Percentiles rank a stretch among this genome's conserved stretches.
These are phyloP conservation scores for Phyllostachys edulis DNA, from an alignment of 176 grass and related monocot species.

Conservation along the genomic window DNA sequence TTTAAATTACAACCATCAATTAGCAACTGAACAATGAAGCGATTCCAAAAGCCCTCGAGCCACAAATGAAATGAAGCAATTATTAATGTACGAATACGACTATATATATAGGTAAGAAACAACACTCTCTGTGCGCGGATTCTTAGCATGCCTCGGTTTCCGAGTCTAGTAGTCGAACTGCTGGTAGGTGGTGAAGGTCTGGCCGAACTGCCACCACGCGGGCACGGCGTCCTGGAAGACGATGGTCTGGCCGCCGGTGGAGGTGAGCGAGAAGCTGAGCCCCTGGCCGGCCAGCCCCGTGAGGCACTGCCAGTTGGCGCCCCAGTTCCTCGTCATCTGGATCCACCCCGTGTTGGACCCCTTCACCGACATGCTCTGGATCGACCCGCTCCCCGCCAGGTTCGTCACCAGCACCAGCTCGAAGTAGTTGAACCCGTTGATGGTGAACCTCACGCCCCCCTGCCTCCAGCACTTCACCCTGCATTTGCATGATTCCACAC, in stretches of 20 bases:
- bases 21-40: neutral
- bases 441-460: slow-evolving; percentile 42
- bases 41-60: neutral
- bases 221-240: slow-evolving; percentile 32
- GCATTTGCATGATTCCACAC: neutral
- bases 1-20: neutral
- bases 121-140: too few relatives aligned
- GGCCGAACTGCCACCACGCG: slow-evolving; percentile 48
- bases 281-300: neutral
- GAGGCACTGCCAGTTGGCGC: slow-evolving; percentile 42
- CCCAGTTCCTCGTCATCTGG: slow-evolving; percentile 49
- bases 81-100: too few relatives aligned
- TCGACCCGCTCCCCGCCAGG: slow-evolving; percentile 35
- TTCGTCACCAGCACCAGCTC: slow-evolving; percentile 52
- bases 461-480: slow-evolving; percentile 41
- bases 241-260: slow-evolving; percentile 37
- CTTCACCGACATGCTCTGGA: slow-evolving; percentile 27
- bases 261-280: slow-evolving; percentile 47
- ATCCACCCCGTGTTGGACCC: slow-evolving; percentile 32
- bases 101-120: too few relatives aligned
- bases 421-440: slow-evolving; percentile 46
- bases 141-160: too few relatives aligned
- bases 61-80: neutral
- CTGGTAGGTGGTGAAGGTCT: slow-evolving; percentile 34
- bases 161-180: slow-evolving; percentile 38